A percentile compares a stretch with the other conserved stretches of the same genome.
Evolutionary conservation across 345 rosid genomes (phyloP).

Genomic region (Rhizophora apiculata): DNA sequence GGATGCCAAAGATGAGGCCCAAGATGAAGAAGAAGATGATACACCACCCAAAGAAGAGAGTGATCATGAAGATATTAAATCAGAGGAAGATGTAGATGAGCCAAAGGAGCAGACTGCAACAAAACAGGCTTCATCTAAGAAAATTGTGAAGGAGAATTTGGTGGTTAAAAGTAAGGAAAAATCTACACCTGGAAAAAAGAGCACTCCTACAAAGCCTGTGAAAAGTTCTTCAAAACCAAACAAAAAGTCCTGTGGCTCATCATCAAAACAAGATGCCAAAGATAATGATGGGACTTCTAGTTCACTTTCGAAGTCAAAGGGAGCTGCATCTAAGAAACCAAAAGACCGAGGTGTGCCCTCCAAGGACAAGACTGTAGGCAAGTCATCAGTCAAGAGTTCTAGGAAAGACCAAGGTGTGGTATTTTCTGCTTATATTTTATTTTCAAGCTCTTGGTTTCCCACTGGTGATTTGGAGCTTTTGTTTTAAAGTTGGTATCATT

Average conservation of each 20-base stretch:
- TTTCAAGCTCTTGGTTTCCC: constrained; percentile 5
- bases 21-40: constrained; percentile 46
- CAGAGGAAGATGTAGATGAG: constrained; percentile 57
- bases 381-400: constrained; percentile 33
- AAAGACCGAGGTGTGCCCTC: constrained; percentile 34
- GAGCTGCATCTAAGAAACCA: constrained; percentile 42
- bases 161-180: constrained; percentile 43
- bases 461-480: neutral
- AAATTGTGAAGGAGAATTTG: constrained; percentile 42
- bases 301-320: constrained; percentile 42
- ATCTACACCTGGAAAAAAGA: constrained; percentile 38
- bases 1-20: constrained; percentile 42
- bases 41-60: constrained; percentile 43
- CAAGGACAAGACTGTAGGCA: constrained; percentile 43
- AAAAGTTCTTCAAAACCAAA: constrained; percentile 42
- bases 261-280: constrained; percentile 34
- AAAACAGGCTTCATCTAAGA: constrained; percentile 47
- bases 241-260: constrained; percentile 48
- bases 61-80: constrained; percentile 46
- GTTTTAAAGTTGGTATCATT: neutral
- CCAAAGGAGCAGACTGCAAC: constrained; percentile 32
- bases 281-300: constrained; percentile 34
- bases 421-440: constrained; percentile 6
- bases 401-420: constrained; percentile 62
- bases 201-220: constrained; percentile 37